A percentile compares a stretch with the other conserved stretches of the same genome.
Evolutionary conservation across 2,329 filamentous ascomycete genomes (phyloP).

Genomic region (Trichoderma guizhouense): DNA sequence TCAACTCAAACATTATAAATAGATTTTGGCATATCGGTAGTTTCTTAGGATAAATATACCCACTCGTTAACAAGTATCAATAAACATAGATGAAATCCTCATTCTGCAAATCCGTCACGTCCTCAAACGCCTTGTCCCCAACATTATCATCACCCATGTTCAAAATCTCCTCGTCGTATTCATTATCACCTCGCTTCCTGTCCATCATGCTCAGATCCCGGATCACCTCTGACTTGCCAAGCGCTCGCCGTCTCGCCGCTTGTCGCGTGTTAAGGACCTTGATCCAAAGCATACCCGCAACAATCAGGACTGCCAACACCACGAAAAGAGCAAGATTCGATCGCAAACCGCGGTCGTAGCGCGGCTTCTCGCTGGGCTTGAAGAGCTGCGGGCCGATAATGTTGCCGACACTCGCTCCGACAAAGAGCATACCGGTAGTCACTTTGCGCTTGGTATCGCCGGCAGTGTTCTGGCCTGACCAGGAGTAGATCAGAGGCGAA

Average conservation of each 20-base stretch:
- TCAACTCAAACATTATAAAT: background rate
- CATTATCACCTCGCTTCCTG: conserved; percentile 1
- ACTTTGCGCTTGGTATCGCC: conserved; percentile 67
- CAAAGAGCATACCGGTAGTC: conserved; percentile 58
- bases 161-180: conserved; percentile 24
- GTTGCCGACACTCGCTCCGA: conserved; percentile 61
- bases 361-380: conserved; percentile 55
- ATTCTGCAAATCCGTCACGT: conserved; percentile 56
- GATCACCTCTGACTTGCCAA: conserved; percentile 44
- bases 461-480: conserved; percentile 57
- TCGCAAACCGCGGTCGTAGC: conserved; percentile 55
- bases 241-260: conserved; percentile 32
- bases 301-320: conserved; percentile 49
- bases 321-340: conserved; percentile 60
- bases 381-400: conserved; percentile 62
- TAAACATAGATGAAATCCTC: conserved; percentile 60
- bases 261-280: conserved; percentile 51
- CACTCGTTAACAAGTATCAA: conserved; percentile 21
- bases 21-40: background rate
- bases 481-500: conserved; percentile 55
- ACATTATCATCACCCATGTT: conserved; percentile 23
- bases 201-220: conserved; percentile 51
- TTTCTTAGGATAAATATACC: background rate
- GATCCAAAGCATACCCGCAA: conserved; percentile 34
- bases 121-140: conserved; percentile 43